Base-by-base conservation (phyloP, 1,284 basidiomycete genomes). In the Porogramme epimiltina region DNA sequence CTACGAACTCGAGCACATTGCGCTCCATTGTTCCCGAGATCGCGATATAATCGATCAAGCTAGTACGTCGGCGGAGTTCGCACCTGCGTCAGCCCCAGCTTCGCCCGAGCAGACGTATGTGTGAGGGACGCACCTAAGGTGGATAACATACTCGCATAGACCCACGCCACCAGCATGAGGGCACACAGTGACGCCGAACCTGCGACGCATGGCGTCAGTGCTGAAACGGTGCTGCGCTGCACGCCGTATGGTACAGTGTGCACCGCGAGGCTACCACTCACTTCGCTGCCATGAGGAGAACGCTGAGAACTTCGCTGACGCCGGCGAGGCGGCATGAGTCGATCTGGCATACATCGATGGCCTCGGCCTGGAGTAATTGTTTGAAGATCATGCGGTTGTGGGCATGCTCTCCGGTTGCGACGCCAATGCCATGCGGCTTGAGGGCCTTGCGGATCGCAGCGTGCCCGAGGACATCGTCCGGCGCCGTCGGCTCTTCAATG, bases 321-420 rank as follows among this genome's bases (percentile, higher is more conserved):
- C 95, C 95, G 2, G 90, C 93, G 24, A 97, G 77, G 50, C 95
- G 85, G 72, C 95, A 97, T 31, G 91, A 92, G 76, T 98, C 95
- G 67, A 98, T 95, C 71, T 98, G 95, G 59, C 86, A 89, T n/a
- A 97, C 95, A 66, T 96, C 93, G 65, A 98, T 93, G 15, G 94
- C 93, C 45, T 94, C 85, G 1, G 94, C 90, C 68, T 96, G 94
- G 11, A 98, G 77, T 15, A 98, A 80, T 70, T 98, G 95, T 76
- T 98, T 98, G 82, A 98, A 98, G n/a, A 92, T 82, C 82, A 97
- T 95, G 54, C 92, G 83, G 72, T 96, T 97, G 71, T 96, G 95
- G 2, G 92, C 93, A 66, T 98, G 95, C 71, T 98, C 95, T 45
- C 95, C 95, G 0, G 95, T 98, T 2, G 95, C 95, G 42, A 98